phyloP scores from a whole-genome alignment of 257 asterid genomes.

The Craterostigma plantagineum region DNA sequence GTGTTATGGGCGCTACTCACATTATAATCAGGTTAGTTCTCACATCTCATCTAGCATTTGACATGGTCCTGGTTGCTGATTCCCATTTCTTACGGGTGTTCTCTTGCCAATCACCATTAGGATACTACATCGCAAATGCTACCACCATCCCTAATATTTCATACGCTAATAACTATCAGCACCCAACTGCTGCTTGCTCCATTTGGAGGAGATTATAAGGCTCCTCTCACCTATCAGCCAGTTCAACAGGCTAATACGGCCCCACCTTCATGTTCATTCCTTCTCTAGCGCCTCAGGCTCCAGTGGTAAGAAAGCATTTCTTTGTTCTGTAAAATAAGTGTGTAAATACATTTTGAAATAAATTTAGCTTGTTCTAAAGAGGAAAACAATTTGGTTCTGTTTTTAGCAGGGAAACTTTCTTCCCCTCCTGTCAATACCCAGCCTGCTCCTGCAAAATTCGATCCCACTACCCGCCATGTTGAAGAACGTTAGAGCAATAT shows the following conservation, averaged over 20 bases:
- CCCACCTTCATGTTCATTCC: slow-evolving; percentile 70
- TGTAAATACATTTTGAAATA: background rate
- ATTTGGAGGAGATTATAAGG: slow-evolving; percentile 24
- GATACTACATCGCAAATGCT: slow-evolving; percentile 33
- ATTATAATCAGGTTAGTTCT: slow-evolving; percentile 38
- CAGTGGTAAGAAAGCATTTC: slow-evolving; percentile 22
- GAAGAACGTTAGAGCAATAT: slow-evolving; percentile 60
- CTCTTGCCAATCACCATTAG: slow-evolving; percentile 19
- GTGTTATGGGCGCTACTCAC: slow-evolving; percentile 43
- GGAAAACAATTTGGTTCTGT: background rate
- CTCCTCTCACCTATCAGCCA: slow-evolving; percentile 46
- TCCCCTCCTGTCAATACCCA: slow-evolving; percentile 53
- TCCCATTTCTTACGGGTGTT: slow-evolving; percentile 6
- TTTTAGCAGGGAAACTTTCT: slow-evolving; percentile 44
- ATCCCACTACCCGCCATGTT: slow-evolving; percentile 60
- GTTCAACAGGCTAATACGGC: slow-evolving; percentile 29
- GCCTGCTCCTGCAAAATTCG: slow-evolving; percentile 40
- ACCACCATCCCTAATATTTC: slow-evolving; percentile 35
- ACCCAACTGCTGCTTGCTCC: slow-evolving; percentile 24
- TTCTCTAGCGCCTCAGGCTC: slow-evolving; percentile 38
- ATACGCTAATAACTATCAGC: slow-evolving; percentile 50
- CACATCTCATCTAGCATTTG: slow-evolving; percentile 6
- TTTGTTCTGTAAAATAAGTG: slow-evolving; percentile 8
- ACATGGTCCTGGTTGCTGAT: slow-evolving; percentile 6
- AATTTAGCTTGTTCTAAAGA: slow-evolving; percentile 4